Conservation (phyloP, 2,329 filamentous ascomycete genomes). For the Alternaria novae-zelandiae region DNA sequence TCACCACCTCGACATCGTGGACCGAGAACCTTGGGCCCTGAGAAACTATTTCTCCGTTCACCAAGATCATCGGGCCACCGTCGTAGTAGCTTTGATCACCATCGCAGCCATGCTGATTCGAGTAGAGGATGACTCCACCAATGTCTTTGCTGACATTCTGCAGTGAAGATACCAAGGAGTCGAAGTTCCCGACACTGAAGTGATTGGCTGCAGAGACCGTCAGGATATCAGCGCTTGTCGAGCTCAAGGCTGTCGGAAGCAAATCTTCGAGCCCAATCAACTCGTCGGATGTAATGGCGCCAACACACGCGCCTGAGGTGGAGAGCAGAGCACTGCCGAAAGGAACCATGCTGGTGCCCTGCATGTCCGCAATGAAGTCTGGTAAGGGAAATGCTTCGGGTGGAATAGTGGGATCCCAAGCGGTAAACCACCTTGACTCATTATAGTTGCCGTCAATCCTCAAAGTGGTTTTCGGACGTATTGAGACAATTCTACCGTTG, state of each 20-base stretch:
- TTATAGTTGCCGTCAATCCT: conserved; percentile 70
- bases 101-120: conserved; percentile 62
- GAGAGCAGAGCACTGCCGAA: neutral
- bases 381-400: neutral
- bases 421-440: conserved; percentile 48
- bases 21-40: conserved; percentile 72
- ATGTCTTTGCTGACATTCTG: neutral
- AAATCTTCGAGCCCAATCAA: neutral
- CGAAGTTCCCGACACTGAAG: conserved; percentile 54
- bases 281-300: neutral
- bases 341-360: conserved; percentile 65
- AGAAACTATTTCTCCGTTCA: conserved; percentile 68
- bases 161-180: neutral
- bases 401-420: conserved; percentile 18
- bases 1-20: conserved; percentile 60
- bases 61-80: conserved; percentile 67
- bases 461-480: conserved; percentile 74
- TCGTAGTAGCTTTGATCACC: conserved; percentile 43
- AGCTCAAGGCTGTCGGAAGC: neutral
- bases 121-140: conserved; percentile 48
- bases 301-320: neutral
- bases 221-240: neutral
- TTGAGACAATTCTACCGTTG: conserved; percentile 73
- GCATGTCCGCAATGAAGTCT: conserved; percentile 14
- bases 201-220: neutral